phyloP scores from a whole-genome alignment of 1,139 yeast genomes.

The Geotrichum europaeum region DNA sequence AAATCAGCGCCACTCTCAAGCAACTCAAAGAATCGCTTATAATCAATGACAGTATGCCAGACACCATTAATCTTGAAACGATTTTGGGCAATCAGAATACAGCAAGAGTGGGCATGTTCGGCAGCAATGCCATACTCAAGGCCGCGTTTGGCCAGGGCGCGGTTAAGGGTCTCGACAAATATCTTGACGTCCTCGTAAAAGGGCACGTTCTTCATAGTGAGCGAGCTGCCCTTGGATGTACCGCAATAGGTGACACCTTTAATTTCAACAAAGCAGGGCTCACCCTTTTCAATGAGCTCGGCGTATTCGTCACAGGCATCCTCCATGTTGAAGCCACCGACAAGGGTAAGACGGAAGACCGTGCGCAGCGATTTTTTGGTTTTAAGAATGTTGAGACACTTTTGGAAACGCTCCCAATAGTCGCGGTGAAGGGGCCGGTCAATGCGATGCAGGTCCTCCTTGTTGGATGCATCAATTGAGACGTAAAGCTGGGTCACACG shows the following conservation, averaged over 20 bases:
- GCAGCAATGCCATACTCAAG: conserved; percentile 79
- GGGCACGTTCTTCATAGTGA: conserved; percentile 94
- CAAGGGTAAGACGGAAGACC: conserved; percentile 83
- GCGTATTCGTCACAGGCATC: conserved; percentile 65
- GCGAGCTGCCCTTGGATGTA: conserved; percentile 72
- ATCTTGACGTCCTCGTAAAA: conserved; percentile 83
- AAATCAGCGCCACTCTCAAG: conserved; percentile 52
- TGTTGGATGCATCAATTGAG: conserved; percentile 87
- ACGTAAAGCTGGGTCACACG: conserved; percentile 89
- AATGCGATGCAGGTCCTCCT: conserved; percentile 68
- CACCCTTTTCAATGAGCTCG: conserved; percentile 74
- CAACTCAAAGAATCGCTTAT: conserved; percentile 66
- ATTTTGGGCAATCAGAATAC: conserved; percentile 74
- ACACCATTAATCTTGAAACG: conserved; percentile 62
- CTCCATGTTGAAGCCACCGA: conserved; percentile 89
- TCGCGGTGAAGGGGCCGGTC: conserved; percentile 87
- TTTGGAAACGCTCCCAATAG: conserved; percentile 83
- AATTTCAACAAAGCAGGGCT: conserved; percentile 84
- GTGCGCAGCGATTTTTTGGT: conserved; percentile 82
- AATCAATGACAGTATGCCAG: conserved; percentile 91
- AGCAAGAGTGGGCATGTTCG: conserved; percentile 93
- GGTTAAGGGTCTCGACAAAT: conserved; percentile 60
- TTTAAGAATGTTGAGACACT: conserved; percentile 73
- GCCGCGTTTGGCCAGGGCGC: conserved; percentile 57
- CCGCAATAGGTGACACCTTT: conserved; percentile 96